Evolutionary conservation across 2,329 filamentous ascomycete genomes (phyloP).

Genomic region (Sclerotiophoma versabilis): DNA sequence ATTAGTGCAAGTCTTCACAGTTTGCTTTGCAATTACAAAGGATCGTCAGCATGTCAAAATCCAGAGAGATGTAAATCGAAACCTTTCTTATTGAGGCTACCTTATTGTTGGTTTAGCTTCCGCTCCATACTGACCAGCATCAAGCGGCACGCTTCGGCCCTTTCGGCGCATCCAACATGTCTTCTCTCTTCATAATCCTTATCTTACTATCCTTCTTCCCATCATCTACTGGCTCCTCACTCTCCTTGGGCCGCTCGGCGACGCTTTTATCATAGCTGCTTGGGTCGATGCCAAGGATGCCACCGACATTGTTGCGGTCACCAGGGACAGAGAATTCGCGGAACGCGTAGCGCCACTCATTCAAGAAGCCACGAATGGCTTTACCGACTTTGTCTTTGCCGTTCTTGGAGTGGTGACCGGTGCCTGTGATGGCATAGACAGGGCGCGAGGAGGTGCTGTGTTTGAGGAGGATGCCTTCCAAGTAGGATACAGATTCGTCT

Average conservation of each 20-base stretch:
- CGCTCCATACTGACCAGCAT: conserved; percentile 16
- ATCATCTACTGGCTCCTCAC: conserved; percentile 34
- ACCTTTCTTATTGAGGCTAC: conserved; percentile 20
- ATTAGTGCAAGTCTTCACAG: background rate
- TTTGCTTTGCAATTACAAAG: background rate
- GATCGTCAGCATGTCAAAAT: background rate
- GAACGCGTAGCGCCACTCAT: conserved; percentile 95
- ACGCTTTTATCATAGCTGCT: conserved; percentile 62
- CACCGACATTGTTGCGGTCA: conserved; percentile 82
- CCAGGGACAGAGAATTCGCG: conserved; percentile 95
- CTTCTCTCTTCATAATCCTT: conserved; percentile 49
- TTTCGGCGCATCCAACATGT: conserved; percentile 46
- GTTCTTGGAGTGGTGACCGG: conserved; percentile 97
- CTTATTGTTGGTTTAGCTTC: conserved; percentile 1
- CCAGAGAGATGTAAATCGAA: conserved; percentile 17
- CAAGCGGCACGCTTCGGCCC: conserved; percentile 43
- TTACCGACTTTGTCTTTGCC: conserved; percentile 99
- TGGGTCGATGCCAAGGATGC: conserved; percentile 70
- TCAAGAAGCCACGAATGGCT: conserved; percentile 86
- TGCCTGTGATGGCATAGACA: conserved; percentile 95
- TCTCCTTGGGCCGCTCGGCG: conserved; percentile 46
- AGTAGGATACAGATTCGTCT: conserved; percentile 93
- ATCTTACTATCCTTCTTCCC: conserved; percentile 46
- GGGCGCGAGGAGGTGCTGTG: conserved; percentile 75
- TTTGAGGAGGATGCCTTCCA: conserved; percentile 85